phyloP scores from a whole-genome alignment of 2,329 filamentous ascomycete genomes.

The Hysterium pulicare region DNA sequence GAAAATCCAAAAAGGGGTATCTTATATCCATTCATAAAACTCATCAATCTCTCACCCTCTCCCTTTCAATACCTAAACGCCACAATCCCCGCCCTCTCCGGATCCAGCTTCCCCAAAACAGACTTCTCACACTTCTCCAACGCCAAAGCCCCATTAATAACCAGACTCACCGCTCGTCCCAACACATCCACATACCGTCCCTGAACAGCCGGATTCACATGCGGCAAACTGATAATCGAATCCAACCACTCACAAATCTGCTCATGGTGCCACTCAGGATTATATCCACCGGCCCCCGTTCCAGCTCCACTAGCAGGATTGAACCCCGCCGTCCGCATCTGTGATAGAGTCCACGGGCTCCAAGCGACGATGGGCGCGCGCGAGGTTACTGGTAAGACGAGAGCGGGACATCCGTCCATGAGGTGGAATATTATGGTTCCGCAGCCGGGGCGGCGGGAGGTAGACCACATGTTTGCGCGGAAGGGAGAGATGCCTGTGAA shows the following conservation, averaged over 20 bases:
- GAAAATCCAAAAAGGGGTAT: too few relatives aligned
- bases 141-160: constrained; percentile 37
- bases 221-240: constrained; percentile 22
- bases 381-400: constrained; percentile 33
- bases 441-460: constrained; percentile 36
- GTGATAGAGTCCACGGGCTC: constrained; percentile 32
- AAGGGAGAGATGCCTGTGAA: constrained; percentile 39
- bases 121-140: constrained; percentile 22
- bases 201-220: constrained; percentile 18
- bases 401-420: constrained; percentile 34
- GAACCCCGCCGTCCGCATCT: constrained; percentile 22
- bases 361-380: constrained; percentile 29
- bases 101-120: constrained; percentile 31
- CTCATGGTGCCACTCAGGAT: constrained; percentile 28
- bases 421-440: constrained; percentile 37
- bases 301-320: constrained; percentile 4
- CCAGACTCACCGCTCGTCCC: constrained; percentile 31
- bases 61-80: constrained; percentile 39
- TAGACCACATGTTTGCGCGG: constrained; percentile 35
- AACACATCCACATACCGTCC: constrained; percentile 33
- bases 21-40: too few relatives aligned
- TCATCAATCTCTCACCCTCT: too few relatives aligned
- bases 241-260: constrained; percentile 37
- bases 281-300: constrained; percentile 13
- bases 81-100: constrained; percentile 34